Evolutionary conservation across 331 rosid genomes (phyloP).

Genomic region (Rosa hybrid): DNA sequence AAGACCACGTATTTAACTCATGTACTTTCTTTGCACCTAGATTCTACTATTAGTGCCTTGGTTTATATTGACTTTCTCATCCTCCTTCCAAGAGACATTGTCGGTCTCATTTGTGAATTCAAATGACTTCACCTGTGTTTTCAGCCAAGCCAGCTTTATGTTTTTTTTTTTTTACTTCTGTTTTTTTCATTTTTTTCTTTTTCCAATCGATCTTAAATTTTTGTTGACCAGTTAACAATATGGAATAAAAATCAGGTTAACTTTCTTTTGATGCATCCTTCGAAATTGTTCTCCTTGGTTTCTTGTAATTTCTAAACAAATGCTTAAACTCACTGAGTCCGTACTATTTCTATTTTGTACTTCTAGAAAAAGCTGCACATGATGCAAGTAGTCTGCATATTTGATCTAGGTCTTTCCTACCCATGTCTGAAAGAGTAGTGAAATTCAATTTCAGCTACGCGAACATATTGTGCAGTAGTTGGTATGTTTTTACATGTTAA

Average conservation of each 20-base stretch:
- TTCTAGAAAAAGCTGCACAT: neutral
- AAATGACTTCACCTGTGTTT: neutral
- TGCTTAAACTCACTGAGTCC: neutral
- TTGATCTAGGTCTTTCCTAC: neutral
- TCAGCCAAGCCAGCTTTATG: neutral
- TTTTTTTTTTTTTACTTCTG: neutral
- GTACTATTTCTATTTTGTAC: neutral
- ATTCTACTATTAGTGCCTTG: neutral
- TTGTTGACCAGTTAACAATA: neutral
- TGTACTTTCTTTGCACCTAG: conserved; percentile 13
- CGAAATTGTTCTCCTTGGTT: conserved; percentile 6
- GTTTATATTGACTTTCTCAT: neutral
- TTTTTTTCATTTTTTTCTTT: neutral
- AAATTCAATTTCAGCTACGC: neutral
- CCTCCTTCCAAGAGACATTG: neutral
- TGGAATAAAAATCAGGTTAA: neutral
- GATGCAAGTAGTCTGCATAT: neutral
- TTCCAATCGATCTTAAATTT: neutral
- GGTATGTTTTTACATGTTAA: neutral
- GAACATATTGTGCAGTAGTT: neutral
- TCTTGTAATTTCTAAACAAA: neutral
- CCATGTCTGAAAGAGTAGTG: neutral
- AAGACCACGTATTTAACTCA: neutral
- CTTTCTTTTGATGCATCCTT: conserved; percentile 12
- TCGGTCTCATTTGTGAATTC: neutral